Evolutionary conservation across 805 yeast genomes (phyloP).

Genomic region (Lachancea kluyveri): DNA sequence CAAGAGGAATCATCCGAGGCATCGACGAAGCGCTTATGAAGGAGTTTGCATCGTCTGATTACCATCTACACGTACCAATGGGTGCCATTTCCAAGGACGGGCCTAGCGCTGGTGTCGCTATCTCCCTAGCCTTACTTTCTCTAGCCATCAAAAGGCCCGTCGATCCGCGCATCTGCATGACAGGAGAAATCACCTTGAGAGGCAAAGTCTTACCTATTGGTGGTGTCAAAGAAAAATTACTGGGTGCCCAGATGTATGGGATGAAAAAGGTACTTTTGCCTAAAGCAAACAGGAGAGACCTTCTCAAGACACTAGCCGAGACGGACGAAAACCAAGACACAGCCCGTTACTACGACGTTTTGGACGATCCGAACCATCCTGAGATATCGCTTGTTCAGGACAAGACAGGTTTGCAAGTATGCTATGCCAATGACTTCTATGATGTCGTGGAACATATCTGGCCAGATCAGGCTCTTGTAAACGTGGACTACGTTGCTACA

Average conservation of each 20-base stretch:
- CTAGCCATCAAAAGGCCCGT: conserved; percentile 55
- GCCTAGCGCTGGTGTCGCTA: conserved; percentile 54
- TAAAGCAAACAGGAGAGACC: conserved; percentile 58
- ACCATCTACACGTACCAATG: conserved; percentile 67
- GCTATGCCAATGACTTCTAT: conserved; percentile 69
- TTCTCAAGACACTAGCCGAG: conserved; percentile 51
- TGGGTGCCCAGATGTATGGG: conserved; percentile 74
- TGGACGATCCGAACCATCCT: not conserved
- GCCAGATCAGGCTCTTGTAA: conserved; percentile 33
- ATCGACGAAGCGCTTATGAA: conserved; percentile 34
- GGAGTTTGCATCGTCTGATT: conserved; percentile 47
- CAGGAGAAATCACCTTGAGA: conserved; percentile 77
- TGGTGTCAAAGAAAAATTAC: conserved; percentile 68
- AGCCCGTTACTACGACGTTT: conserved; percentile 4
- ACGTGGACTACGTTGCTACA: too few relatives aligned
- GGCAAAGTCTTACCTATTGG: conserved; percentile 80
- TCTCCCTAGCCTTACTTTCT: conserved; percentile 74
- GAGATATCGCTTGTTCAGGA: conserved; percentile 30
- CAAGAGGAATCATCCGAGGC: conserved; percentile 29
- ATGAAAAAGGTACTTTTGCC: conserved; percentile 63
- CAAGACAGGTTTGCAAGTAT: conserved; percentile 53
- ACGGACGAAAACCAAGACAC: too few relatives aligned
- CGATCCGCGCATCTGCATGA: conserved; percentile 59
- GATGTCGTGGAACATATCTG: conserved; percentile 72
- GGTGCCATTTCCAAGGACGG: conserved; percentile 59